Evolutionary conservation across 371 early-diverging fungal genomes (phyloP), one percentile per base, ranked within the genome.

Genomic region (Mortierella sp.): DNA sequence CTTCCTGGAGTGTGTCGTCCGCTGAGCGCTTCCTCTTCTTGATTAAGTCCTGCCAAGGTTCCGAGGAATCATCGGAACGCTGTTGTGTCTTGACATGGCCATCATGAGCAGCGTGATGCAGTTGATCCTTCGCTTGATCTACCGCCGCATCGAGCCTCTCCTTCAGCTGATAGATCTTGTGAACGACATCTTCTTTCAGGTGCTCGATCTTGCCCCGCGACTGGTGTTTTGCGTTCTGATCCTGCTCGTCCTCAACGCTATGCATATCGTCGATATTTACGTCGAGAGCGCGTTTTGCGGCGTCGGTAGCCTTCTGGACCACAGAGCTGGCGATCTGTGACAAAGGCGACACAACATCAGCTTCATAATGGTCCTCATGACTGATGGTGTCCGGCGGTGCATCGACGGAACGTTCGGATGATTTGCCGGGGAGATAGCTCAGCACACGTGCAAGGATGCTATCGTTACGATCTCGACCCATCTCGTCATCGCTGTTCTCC

Each of bases 381-480:
- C 21, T 6, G 19, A 5, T 6, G 7, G 24, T 42, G 31, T 21
- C 21, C 37, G 37, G 7, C 11, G 32, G 31, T 46, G 46, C 11
- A 5, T 44, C 46, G 15, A 27, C 56, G 6, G 56, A 14, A 0
- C 26, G 30, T 15, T 14, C 37, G 7, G 37, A 24, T 17, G 27
- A 6, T 12, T 50, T 32, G 49, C 32, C 30, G 31, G 56, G 50
- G 11, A 55, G 19, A 17, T 48, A 56, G 31, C 14, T 27, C 27
- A 64, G 23, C 3, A 49, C 31, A n/a, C 21, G 49, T 23, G 23
- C 19, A n/a, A 64, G 31, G 24, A 56, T 30, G 4, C 59, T 32
- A 7, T 50, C 41, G 5, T 46, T 19, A n/a, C 42, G 51, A 8
- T 31, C 43, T 21, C 31, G 41, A 21, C 32, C 50, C 32, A 17